Conservation (phyloP, 1,139 yeast genomes). For the Zygoascus meyerae region DNA sequence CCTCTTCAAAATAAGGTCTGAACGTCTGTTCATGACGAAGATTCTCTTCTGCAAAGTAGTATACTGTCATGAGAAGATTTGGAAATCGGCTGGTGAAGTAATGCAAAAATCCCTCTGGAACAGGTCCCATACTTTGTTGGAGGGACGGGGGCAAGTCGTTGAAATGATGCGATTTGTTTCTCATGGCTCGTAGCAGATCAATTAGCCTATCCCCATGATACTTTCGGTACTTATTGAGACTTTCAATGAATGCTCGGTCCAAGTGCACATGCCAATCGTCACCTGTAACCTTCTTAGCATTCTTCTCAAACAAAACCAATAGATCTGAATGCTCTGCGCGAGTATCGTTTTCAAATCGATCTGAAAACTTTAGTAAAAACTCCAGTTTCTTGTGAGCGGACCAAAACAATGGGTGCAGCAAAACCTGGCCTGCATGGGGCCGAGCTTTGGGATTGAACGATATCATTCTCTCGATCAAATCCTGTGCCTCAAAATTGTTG, state of each 20-base stretch:
- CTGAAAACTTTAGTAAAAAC: slow-evolving; percentile 80
- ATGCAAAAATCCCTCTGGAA: slow-evolving; percentile 76
- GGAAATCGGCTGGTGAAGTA: slow-evolving; percentile 79
- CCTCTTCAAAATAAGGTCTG: slow-evolving; percentile 42
- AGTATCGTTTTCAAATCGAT: slow-evolving; percentile 79
- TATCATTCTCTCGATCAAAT: slow-evolving; percentile 71
- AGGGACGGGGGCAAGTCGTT: slow-evolving; percentile 75
- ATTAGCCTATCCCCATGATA: slow-evolving; percentile 71
- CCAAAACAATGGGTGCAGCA: slow-evolving; percentile 92
- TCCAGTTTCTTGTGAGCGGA: slow-evolving; percentile 64
- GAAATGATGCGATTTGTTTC: slow-evolving; percentile 90
- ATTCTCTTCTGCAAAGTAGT: slow-evolving; percentile 54
- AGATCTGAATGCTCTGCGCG: slow-evolving; percentile 80
- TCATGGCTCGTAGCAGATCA: slow-evolving; percentile 80
- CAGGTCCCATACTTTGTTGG: slow-evolving; percentile 56
- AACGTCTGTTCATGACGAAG: slow-evolving; percentile 59
- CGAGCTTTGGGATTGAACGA: slow-evolving; percentile 59
- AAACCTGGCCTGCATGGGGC: slow-evolving; percentile 62
- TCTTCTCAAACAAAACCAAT: slow-evolving; percentile 53
- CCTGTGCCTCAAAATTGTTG: slow-evolving; percentile 56
- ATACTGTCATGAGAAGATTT: slow-evolving; percentile 65
- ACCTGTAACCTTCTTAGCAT: slow-evolving; percentile 49
- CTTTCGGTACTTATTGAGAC: slow-evolving; percentile 85
- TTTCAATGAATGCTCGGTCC: slow-evolving; percentile 65
- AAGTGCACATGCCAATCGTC: slow-evolving; percentile 77